Evolutionary conservation across 805 yeast genomes (phyloP), one percentile per base, ranked within the genome.

Genomic region (Hanseniaspora occidentalis): DNA sequence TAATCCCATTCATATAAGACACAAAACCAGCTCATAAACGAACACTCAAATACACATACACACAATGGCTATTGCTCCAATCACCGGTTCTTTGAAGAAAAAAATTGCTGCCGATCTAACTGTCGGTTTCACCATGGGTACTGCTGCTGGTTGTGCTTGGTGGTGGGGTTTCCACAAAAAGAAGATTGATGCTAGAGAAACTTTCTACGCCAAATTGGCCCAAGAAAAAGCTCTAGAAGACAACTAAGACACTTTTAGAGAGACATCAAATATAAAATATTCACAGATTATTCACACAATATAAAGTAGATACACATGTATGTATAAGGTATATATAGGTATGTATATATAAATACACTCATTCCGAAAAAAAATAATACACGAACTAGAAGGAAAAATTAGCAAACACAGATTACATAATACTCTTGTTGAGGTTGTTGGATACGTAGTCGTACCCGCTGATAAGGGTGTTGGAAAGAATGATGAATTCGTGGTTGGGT

Each of bases 151-250:
- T 46, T 67, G 71, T 48, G 73, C 70, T 65, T 86, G 89, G 92
- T 81, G 95, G 84, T 76, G 77, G 73, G 83, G 75, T 22, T 69
- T 65, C 75, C 96, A 88, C 80, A 78, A 73, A 69, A 73, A 77
- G 27, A 51, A 69, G 45, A 81, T 84, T 43, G 71, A 70, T 50
- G 71, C 67, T 56, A 83, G 96, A 74, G 96, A 88, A 63, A 77
- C 74, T 43, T 85, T 76, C 75, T 88, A 88, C 66, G 76, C 79
- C 47, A 69, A 77, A 53, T 67, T 82, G 61, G 89, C 86, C 52
- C 77, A 78, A 59, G 70, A 77, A 66, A 80, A 71, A 42, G 55
- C 56, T 20, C 29, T 35, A 24, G 44, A 38, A n/a, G 38, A 23
- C 25, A 23, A 23, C 25, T 23, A 10, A 23, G 10, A 23, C 25